Evolutionary conservation across 2,329 filamentous ascomycete genomes (phyloP), one percentile per base, ranked within the genome.

Genomic region (Rutstroemia sp.): DNA sequence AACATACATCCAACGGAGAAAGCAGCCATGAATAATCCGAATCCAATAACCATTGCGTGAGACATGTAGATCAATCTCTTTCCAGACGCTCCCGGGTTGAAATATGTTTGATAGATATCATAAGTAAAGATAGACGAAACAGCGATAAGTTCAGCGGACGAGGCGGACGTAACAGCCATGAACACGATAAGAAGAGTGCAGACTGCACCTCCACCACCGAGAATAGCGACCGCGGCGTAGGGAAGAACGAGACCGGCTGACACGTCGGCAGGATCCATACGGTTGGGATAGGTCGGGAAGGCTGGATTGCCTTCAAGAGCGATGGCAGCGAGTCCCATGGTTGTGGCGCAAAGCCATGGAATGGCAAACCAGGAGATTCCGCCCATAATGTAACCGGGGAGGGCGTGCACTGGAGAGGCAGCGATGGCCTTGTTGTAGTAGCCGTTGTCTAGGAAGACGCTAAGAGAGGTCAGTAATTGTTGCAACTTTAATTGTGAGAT

Each of bases 351-450:
- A 9, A 95, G 78, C 88, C 89, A 95, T 0, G 92, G 92, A 52
- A 96, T 95, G 0, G 91, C 91, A 64, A 96, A 96, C 91, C 91
- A 96, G 50, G 82, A 85, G 1, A 95, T 78, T 21, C 92, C 91
- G 5, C 91, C 91, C 60, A 68, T 68, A 49, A 96, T 86, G 67
- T 96, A 96, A 17, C 91, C 91, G 0, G 91, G 91, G 2, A 96
- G 81, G 0, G 91, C 92, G 59, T 92, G 84, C 0, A 92, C 87
- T 0, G 90, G 90, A 21, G 84, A 87, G 0, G 92, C 90, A 6
- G 92, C 89, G 65, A 96, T 95, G 16, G 90, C 91, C 72, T 95
- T 95, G 78, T 95, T 94, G 73, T 91, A 95, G 75, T 95, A 95
- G 16, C 87, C 86, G 62, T 92, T 92, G 67, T 95, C 90, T 46